Base-by-base conservation (phyloP, 2,329 filamentous ascomycete species). In the Didymella pinodella region DNA sequence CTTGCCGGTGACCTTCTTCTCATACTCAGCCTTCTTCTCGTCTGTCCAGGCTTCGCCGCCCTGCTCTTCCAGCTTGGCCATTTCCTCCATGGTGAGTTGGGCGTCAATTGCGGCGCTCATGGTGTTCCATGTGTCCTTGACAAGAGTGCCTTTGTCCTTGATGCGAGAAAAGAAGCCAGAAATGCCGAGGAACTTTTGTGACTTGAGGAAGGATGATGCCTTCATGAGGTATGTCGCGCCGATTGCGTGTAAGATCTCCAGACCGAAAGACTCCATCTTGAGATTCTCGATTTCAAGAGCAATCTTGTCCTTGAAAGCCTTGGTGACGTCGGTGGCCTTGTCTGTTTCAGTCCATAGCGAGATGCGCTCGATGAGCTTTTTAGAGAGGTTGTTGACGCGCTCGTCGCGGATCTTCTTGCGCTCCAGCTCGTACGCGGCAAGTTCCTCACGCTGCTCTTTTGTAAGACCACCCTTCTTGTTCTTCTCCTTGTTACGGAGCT, bases 31-130 rank as follows among this genome's bases (percentile, higher is more conserved):
- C 80, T 93, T 93, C 83, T 91, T 93, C 87, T 98, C 95, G 63
- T 99, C 95, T 0, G 95, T 98, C 95, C 95, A 99, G 62, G 97
- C 93, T 55, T 97, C 95, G 48, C 95, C 95, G 52, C 94, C 95
- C 72, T 89, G 89, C 82, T 97, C 91, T 81, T 99, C 95, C 79
- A 94, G 84, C 77, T 94, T 93, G 54, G 93, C 93, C 95, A 99
- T 98, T 78, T 97, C 94, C 82, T 99, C 94, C 88, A 99, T 97
- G 60, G 93, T 97, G 82, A 97, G 90, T 81, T 99, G 95, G 26
- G 95, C 95, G 74, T 97, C 93, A 65, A 99, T 96, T 38, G 95
- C 95, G 50, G 92, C 96, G 64, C 89, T 93, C 75, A 99, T 97
- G 29, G 95, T 99, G 74, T 91, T 94, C 95, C 95, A 99, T 1